Conservation (phyloP, 2,329 filamentous ascomycete genomes). For the Chaetomiaceae sp. region DNA sequence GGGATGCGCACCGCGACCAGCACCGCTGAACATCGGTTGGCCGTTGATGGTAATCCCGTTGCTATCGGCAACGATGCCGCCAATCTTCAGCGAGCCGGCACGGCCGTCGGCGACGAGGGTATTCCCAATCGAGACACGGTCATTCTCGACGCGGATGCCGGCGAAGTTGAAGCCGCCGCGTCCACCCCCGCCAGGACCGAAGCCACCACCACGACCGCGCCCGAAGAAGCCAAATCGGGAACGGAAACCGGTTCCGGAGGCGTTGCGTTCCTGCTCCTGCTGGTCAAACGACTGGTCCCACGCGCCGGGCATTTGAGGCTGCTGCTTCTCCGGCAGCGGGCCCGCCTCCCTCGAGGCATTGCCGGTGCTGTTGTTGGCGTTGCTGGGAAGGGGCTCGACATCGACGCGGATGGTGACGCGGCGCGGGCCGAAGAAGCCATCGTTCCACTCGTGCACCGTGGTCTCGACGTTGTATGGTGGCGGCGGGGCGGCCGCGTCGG, state of each 20-base stretch:
- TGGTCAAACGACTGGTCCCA: conserved; percentile 30
- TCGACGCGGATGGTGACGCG: conserved; percentile 38
- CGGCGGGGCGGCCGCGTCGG: conserved; percentile 18
- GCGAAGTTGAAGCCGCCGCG: conserved; percentile 30
- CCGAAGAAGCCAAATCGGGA: conserved; percentile 12
- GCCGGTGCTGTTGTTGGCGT: conserved; percentile 8
- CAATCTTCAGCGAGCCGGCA: conserved; percentile 39
- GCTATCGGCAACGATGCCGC: conserved; percentile 37
- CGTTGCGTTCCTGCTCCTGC: background rate
- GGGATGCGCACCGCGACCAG: background rate
- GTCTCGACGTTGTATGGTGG: conserved; percentile 31
- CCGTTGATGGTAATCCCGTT: conserved; percentile 27
- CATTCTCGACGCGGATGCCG: conserved; percentile 38
- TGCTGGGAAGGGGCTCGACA: background rate
- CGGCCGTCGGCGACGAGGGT: conserved; percentile 37
- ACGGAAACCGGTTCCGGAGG: background rate
- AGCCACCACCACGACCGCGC: conserved; percentile 4
- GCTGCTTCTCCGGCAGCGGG: conserved; percentile 4
- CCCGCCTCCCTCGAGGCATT: background rate
- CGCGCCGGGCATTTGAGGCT: conserved; percentile 29
- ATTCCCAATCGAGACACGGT: conserved; percentile 39
- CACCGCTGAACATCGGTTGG: conserved; percentile 20
- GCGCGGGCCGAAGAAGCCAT: conserved; percentile 48
- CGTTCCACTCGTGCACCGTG: conserved; percentile 50
- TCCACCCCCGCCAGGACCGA: background rate